Percentiles rank a stretch among this genome's conserved stretches.
Conservation (phyloP, 495 filamentous ascomycete genomes). For the Trichoderma orchidacearum region DNA sequence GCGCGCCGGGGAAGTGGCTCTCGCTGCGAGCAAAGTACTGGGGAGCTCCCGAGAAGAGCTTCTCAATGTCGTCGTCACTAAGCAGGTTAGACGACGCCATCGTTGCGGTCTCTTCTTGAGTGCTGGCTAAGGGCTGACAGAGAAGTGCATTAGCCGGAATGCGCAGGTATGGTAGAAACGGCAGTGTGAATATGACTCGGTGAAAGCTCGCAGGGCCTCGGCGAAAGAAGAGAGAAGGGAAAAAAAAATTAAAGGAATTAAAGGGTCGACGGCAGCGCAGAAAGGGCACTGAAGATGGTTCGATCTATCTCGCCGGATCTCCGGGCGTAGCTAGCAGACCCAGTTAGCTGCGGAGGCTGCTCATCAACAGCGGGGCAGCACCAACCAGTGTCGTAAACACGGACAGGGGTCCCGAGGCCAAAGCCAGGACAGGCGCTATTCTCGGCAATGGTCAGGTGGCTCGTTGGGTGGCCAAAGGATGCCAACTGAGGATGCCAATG, state of each 20-base stretch:
- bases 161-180: background rate
- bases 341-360: background rate
- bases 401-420: background rate
- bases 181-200: background rate
- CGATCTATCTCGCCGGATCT: slow-evolving; percentile 1
- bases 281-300: slow-evolving; percentile 1
- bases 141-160: slow-evolving; percentile 12
- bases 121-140: slow-evolving; percentile 16
- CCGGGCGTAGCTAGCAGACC: background rate
- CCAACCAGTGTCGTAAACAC: background rate
- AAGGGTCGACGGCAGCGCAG: background rate
- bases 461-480: too few relatives aligned
- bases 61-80: slow-evolving; percentile 47
- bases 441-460: background rate
- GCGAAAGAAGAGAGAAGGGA: slow-evolving; percentile 6
- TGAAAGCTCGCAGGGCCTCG: slow-evolving; percentile 6
- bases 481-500: too few relatives aligned
- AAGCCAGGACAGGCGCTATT: background rate
- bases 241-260: background rate
- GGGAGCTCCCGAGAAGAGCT: slow-evolving; percentile 64
- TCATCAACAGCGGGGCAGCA: background rate
- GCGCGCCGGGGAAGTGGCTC: slow-evolving; percentile 36
- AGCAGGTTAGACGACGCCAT: slow-evolving; percentile 12
- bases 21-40: slow-evolving; percentile 52
- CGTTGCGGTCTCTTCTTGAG: background rate